A percentile compares a stretch with the other conserved stretches of the same genome.
Evolutionary conservation across 2,329 filamentous ascomycete genomes (phyloP).

Genomic region (Diaporthe sp.): DNA sequence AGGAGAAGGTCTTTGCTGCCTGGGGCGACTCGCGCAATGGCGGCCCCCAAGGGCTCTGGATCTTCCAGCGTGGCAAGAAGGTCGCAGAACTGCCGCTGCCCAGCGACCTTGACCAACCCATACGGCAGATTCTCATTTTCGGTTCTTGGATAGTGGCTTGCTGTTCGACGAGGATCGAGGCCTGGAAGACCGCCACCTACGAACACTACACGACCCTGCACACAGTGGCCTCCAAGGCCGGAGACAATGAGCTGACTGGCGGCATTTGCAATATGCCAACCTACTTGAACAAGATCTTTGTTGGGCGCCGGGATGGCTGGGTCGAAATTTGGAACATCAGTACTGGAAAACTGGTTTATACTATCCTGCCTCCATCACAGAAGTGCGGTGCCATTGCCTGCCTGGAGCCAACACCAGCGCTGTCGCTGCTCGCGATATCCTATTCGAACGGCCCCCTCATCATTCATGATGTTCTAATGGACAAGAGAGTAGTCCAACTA

Average conservation of each 20-base stretch:
- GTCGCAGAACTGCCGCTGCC: slow-evolving; percentile 81
- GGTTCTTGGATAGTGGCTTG: slow-evolving; percentile 93
- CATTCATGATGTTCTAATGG: slow-evolving; percentile 85
- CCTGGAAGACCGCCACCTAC: slow-evolving; percentile 87
- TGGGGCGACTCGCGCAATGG: slow-evolving; percentile 77
- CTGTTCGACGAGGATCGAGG: slow-evolving; percentile 80
- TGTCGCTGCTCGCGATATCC: slow-evolving; percentile 89
- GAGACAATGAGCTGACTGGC: slow-evolving; percentile 79
- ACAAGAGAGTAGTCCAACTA: slow-evolving; percentile 79
- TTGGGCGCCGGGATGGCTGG: slow-evolving; percentile 87
- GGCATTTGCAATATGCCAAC: slow-evolving; percentile 91
- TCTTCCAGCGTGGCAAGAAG: slow-evolving; percentile 92
- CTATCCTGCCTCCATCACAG: slow-evolving; percentile 81
- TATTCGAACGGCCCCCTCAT: slow-evolving; percentile 84
- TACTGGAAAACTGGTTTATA: slow-evolving; percentile 91
- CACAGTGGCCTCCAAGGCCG: slow-evolving; percentile 68
- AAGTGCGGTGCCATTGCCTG: slow-evolving; percentile 87
- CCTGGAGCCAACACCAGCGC: slow-evolving; percentile 84
- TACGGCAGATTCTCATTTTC: slow-evolving; percentile 85
- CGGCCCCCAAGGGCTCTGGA: slow-evolving; percentile 81
- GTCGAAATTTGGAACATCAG: slow-evolving; percentile 98
- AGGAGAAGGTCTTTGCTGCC: slow-evolving; percentile 87
- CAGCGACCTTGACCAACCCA: slow-evolving; percentile 74
- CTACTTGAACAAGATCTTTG: slow-evolving; percentile 95
- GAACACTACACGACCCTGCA: slow-evolving; percentile 93